Evolutionary conservation across 1,284 basidiomycete genomes (phyloP), one percentile per base, ranked within the genome.

Genomic region (Singerocomus inundabilis): DNA sequence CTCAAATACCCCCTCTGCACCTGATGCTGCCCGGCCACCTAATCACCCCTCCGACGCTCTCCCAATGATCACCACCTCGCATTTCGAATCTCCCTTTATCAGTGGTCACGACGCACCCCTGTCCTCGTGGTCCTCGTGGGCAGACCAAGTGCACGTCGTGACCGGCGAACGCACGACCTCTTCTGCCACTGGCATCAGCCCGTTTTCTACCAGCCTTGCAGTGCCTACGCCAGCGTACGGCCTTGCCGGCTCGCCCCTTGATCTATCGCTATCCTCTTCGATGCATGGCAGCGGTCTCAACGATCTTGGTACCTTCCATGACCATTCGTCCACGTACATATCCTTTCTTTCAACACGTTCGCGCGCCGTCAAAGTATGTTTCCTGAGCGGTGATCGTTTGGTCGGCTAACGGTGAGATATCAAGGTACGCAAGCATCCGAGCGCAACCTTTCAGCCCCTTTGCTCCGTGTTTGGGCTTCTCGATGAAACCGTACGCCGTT

Each of bases 291-390:
- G 62, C 52, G 70, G 69, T 49, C 68, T 61, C 13, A 53, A 58
- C 54, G 32, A 46, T 42, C 42, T 47, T 15, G 44, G 56, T 10
- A 51, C 30, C 9, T 24, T 44, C 11, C 40, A 49, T 35, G 55
- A 54, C 10, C 44, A 52, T 26, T 39, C 57, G 37, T 48, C 55
- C 7, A 47, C 44, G 18, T 69, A 75, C 33, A 68, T 76, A 18
- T 64, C 73, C 11, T 82, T 82, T 53, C 57, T 77, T 21, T 59
- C 69, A 24, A 74, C 77, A 34, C 72, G 72, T 28, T 81, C 80
- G 47, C 73, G 80, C 48, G 77, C 75, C 25, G 70, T 81, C 28
- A 72, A 71, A 44, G 80, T 79, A 55, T 56, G 77, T 70, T 50
- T 34, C n/a, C 25, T 11, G 16, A 18, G 18, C 1, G 18, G 5